phyloP scores from a whole-genome alignment of 1,284 basidiomycete species.

The Xanthoconium separans region DNA sequence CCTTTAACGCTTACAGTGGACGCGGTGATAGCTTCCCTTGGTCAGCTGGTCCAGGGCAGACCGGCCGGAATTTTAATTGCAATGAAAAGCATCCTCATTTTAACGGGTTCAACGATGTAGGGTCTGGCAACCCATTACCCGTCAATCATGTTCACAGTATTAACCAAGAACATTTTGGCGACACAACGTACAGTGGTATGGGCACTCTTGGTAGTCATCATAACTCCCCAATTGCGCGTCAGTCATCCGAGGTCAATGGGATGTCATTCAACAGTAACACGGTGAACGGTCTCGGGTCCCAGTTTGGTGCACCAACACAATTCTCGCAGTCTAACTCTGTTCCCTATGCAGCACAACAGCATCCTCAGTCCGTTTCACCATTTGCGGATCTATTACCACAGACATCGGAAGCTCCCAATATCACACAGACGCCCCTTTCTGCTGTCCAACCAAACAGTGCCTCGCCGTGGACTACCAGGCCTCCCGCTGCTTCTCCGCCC shows the following conservation, averaged over 20 bases:
- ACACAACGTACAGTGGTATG: conserved; percentile 24
- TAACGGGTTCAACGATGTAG: conserved; percentile 24
- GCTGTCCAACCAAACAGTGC: conserved; percentile 21
- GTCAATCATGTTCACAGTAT: conserved; percentile 23
- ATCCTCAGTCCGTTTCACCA: conserved; percentile 20
- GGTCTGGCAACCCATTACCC: conserved; percentile 20
- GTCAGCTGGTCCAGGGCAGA: conserved; percentile 31
- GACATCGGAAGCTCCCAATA: conserved; percentile 16
- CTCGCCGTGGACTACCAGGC: conserved; percentile 24
- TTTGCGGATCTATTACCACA: conserved; percentile 25
- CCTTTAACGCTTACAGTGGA: conserved; percentile 40
- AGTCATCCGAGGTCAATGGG: conserved; percentile 26
- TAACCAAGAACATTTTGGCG: conserved; percentile 29
- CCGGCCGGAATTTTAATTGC: conserved; percentile 22
- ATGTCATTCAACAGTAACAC: conserved; percentile 17
- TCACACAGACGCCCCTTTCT: conserved; percentile 25
- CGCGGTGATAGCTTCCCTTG: conserved; percentile 39
- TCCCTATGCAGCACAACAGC: conserved; percentile 24
- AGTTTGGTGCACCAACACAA: conserved; percentile 18
- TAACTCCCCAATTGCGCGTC: conserved; percentile 23
- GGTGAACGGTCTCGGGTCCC: conserved; percentile 23
- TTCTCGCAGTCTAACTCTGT: conserved; percentile 33
- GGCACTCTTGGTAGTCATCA: conserved; percentile 23
- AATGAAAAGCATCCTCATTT: conserved; percentile 27
- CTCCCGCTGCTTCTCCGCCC: conserved; percentile 27